A percentile compares a stretch with the other conserved stretches of the same genome.
phyloP scores from a whole-genome alignment of 1,284 basidiomycete genomes.

The Melampsora allii-populina region DNA sequence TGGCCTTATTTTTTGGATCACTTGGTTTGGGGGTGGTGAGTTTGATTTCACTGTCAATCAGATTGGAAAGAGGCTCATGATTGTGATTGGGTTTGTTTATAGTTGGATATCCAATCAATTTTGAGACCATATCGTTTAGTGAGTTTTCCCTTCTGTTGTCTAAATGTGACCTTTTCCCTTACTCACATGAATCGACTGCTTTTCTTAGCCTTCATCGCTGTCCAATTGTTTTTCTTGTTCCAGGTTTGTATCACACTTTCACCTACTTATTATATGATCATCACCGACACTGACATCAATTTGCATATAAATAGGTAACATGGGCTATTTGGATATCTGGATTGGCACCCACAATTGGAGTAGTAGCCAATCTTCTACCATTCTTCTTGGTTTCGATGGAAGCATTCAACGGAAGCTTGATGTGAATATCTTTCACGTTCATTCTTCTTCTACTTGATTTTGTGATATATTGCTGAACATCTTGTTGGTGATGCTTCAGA shows the following conservation, averaged over 20 bases:
- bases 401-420: constrained; percentile 49
- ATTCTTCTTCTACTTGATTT: background rate
- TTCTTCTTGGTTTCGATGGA: constrained; percentile 51
- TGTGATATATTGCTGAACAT: background rate
- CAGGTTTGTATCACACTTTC: constrained; percentile 39
- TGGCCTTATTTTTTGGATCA: constrained; percentile 33
- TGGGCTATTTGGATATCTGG: constrained; percentile 50
- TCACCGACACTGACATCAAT: background rate
- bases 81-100: background rate
- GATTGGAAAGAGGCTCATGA: background rate
- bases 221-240: constrained; percentile 49
- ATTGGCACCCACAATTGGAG: constrained; percentile 46
- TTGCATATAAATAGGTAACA: constrained; percentile 44
- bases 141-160: background rate
- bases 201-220: constrained; percentile 45
- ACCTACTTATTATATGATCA: background rate
- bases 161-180: too few relatives aligned
- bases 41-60: constrained; percentile 2
- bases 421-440: constrained; percentile 37
- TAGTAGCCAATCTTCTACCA: constrained; percentile 48
- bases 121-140: constrained; percentile 34
- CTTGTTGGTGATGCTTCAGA: constrained; percentile 1
- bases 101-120: constrained; percentile 33
- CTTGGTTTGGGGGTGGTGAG: constrained; percentile 39
- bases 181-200: background rate